Evolutionary conservation across 164 flowering plant genomes (phyloP).

Genomic region (Annona cherimola): DNA sequence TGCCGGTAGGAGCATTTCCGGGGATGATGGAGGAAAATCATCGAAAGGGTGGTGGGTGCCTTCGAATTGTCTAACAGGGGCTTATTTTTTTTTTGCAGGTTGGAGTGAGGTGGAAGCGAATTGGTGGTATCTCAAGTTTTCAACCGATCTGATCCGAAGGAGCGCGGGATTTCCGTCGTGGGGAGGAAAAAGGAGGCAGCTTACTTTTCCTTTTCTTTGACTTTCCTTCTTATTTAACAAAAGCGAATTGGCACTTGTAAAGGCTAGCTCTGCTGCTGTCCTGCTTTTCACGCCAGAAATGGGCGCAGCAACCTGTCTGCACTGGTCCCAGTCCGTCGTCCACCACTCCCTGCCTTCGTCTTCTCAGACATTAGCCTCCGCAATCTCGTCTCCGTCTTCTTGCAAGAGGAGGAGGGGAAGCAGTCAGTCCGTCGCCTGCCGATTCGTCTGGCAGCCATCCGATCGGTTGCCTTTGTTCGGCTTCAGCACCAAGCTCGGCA

Average conservation of each 20-base stretch:
- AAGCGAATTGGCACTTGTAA: neutral
- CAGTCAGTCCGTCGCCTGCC: conserved; percentile 25
- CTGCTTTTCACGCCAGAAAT: conserved; percentile 32
- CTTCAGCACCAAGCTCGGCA: conserved; percentile 21
- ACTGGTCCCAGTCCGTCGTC: conserved; percentile 49
- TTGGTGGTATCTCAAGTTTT: neutral
- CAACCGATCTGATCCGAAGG: neutral
- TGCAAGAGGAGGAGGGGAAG: conserved; percentile 18
- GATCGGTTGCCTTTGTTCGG: conserved; percentile 35
- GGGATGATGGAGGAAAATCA: neutral
- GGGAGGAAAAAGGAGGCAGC: neutral
- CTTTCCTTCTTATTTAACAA: neutral
- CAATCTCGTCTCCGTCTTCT: conserved; percentile 36
- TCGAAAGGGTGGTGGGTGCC: neutral
- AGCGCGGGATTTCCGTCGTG: neutral
- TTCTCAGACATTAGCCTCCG: conserved; percentile 42
- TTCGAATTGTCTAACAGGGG: neutral
- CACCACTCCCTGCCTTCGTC: conserved; percentile 34
- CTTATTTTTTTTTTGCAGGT: neutral
- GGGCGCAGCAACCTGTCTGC: conserved; percentile 41
- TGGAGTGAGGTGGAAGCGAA: neutral
- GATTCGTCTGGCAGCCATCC: conserved; percentile 16
- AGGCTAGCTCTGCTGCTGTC: neutral
- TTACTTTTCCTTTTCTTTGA: neutral
- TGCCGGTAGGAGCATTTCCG: neutral